phyloP scores from a whole-genome alignment of 2,329 filamentous ascomycete species.

The Trichoderma aggressivum region DNA sequence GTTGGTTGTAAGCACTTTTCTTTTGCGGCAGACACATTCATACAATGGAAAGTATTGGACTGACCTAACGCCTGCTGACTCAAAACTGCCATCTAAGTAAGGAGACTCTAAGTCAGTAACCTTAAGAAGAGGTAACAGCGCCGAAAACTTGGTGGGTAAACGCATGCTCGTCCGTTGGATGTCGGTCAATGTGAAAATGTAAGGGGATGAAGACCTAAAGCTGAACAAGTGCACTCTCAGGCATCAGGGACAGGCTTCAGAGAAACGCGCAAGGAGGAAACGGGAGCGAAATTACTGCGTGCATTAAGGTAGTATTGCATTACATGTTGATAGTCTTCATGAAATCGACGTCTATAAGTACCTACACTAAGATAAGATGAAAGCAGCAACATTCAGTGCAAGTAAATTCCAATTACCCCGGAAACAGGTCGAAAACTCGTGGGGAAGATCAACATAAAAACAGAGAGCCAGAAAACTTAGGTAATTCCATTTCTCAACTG shows the following conservation, averaged over 20 bases:
- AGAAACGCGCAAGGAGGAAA: background rate
- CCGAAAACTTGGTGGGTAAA: background rate
- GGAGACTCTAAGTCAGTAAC: background rate
- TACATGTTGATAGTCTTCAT: background rate
- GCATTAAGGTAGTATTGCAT: background rate
- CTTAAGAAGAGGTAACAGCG: background rate
- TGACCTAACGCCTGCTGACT: background rate
- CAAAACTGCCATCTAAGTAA: background rate
- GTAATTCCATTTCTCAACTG: background rate
- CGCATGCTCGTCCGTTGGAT: background rate
- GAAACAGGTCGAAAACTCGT: background rate
- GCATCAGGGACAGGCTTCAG: background rate
- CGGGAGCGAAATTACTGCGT: background rate
- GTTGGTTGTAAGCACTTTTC: background rate
- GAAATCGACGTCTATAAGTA: background rate
- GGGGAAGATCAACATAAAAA: background rate
- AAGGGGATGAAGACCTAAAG: background rate
- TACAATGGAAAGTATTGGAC: background rate
- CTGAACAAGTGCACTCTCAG: too few relatives aligned
- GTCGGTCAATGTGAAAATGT: background rate
- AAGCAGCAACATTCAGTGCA: background rate
- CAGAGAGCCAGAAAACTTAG: background rate
- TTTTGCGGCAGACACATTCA: background rate
- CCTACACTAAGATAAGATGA: background rate
- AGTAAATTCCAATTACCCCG: background rate